Percentiles rank a stretch among this genome's conserved stretches.
phyloP scores from a whole-genome alignment of 345 rosid species.

The Anacardium occidentale region DNA sequence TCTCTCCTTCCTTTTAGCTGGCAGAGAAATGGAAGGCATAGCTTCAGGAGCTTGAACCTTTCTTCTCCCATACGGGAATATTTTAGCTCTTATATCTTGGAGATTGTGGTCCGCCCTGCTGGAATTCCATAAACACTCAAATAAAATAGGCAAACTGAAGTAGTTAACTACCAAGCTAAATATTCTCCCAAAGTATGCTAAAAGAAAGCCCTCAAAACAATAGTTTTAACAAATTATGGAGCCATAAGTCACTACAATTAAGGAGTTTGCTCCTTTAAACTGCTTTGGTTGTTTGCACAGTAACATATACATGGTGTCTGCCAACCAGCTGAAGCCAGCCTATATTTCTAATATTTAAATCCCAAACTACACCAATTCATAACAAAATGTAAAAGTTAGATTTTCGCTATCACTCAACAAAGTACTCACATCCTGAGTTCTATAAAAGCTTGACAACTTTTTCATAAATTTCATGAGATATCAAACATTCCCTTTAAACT shows the following conservation, averaged over 20 bases:
- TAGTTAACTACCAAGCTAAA: conserved; percentile 9
- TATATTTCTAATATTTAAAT: background rate
- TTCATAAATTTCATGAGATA: background rate
- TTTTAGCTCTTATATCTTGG: conserved; percentile 68
- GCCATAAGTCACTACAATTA: background rate
- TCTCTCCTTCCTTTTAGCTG: conserved; percentile 69
- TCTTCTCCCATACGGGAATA: conserved; percentile 62
- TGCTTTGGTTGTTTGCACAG: background rate
- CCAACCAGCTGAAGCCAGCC: background rate
- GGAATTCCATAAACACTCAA: conserved; percentile 18
- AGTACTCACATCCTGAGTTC: background rate
- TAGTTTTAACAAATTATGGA: background rate
- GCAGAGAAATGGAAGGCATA: conserved; percentile 44
- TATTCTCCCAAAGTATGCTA: background rate
- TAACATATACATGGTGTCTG: background rate
- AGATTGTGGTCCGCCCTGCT: conserved; percentile 76
- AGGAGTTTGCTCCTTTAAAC: background rate
- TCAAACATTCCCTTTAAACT: background rate
- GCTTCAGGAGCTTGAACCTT: conserved; percentile 53
- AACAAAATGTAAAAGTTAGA: background rate
- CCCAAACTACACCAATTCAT: conserved; percentile 16
- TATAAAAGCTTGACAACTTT: background rate
- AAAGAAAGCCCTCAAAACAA: background rate
- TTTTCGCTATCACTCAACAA: background rate
- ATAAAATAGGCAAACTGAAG: conserved; percentile 1